Percentiles rank a stretch among this genome's conserved stretches.
Evolutionary conservation across 139 green algal genomes (phyloP).

Genomic region (Tetradesmus lagerheimii): DNA sequence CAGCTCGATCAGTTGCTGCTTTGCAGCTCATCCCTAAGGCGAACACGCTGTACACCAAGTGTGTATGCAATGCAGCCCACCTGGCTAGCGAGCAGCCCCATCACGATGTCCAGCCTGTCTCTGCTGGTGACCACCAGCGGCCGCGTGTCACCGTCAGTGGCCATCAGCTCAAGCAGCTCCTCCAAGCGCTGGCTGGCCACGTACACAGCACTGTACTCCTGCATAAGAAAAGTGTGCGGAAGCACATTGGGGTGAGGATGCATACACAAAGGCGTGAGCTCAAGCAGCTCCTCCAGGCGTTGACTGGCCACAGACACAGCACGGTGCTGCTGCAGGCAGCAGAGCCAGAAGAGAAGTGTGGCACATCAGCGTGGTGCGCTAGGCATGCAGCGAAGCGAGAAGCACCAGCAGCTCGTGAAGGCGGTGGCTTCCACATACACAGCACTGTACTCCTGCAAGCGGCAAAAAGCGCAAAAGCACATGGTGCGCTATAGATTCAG

Average conservation of each 20-base stretch:
- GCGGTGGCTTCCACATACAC: no score
- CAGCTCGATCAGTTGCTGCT: no score
- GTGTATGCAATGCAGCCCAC: slow-evolving; percentile 38
- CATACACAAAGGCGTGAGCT: neutral
- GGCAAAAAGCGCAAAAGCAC: neutral
- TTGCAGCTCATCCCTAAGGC: no score
- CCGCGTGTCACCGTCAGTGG: slow-evolving; percentile 28
- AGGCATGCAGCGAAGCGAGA: no score
- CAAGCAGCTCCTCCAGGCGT: neutral
- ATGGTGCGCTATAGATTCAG: no score
- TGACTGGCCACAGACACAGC: slow-evolving; percentile 62
- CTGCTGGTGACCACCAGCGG: slow-evolving; percentile 64
- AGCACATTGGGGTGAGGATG: no score
- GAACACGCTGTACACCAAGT: neutral
- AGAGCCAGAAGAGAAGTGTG: no score
- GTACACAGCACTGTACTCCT: slow-evolving; percentile 52
- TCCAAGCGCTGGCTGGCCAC: slow-evolving; percentile 62
- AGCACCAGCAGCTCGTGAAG: no score
- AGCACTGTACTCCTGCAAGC: neutral
- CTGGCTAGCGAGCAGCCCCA: slow-evolving; percentile 68
- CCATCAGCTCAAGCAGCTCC: slow-evolving; percentile 60
- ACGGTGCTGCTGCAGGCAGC: neutral
- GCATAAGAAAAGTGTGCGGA: no score
- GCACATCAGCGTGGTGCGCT: no score
- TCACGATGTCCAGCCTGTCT: slow-evolving; percentile 72